These are phyloP conservation scores for Acanthamoeba lenticulata DNA, from an alignment of 208 protist genomes.

Conservation along the genomic window DNA sequence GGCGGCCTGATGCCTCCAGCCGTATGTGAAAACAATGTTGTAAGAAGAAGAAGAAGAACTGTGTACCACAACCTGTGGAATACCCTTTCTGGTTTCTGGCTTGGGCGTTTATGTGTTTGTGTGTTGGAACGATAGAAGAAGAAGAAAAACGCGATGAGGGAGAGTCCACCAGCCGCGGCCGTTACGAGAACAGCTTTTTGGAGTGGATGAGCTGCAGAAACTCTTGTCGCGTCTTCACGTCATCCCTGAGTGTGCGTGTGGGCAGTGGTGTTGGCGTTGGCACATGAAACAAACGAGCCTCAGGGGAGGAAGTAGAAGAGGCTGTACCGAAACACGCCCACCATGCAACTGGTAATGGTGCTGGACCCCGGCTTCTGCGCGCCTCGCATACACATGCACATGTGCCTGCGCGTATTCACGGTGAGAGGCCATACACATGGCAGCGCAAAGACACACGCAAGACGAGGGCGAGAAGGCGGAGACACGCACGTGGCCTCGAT, in stretches of 20 bases:
- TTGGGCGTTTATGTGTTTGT: no score
- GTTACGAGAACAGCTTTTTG: conserved; percentile 1
- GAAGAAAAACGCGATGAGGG: background rate
- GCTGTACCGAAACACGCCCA: conserved; percentile 77
- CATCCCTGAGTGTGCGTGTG: background rate
- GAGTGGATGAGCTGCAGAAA: conserved; percentile 64
- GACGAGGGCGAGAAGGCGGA: background rate
- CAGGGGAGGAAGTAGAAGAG: background rate
- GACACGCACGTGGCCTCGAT: conserved; percentile 83
- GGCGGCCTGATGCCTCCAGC: no score
- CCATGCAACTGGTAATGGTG: conserved; percentile 81
- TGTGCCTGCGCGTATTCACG: conserved; percentile 89
- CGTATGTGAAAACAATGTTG: no score
- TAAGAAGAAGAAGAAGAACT: background rate
- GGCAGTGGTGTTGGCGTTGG: background rate
- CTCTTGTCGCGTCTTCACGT: conserved; percentile 67
- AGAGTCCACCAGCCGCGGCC: background rate
- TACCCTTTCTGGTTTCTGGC: no score
- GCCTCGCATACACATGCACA: conserved; percentile 93
- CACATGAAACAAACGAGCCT: no score
- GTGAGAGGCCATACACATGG: conserved; percentile 84
- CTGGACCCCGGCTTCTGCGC: conserved; percentile 83
- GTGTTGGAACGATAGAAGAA: no score
- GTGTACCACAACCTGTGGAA: background rate
- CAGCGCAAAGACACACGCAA: background rate